Percentiles rank a stretch among this genome's conserved stretches.
Evolutionary conservation across 2,329 filamentous ascomycete genomes (phyloP).

Genomic region (Fusarium anthophilum): DNA sequence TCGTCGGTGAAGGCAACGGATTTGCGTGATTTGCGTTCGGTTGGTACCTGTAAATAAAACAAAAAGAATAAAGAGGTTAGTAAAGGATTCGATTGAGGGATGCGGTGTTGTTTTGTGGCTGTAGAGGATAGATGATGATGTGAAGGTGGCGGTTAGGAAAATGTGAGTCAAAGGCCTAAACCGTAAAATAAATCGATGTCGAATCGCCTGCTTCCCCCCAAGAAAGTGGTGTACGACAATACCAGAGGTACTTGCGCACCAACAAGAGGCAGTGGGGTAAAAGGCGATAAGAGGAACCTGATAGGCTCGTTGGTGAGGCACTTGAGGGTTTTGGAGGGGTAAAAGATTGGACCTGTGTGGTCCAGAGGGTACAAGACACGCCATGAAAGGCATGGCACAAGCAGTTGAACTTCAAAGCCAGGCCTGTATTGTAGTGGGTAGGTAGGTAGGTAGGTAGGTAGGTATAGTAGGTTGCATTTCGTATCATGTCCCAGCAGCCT

Average conservation of each 20-base stretch:
- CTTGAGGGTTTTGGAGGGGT: slow-evolving; percentile 38
- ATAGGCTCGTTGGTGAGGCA: slow-evolving; percentile 31
- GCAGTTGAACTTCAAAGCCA: slow-evolving; percentile 21
- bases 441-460: not conserved
- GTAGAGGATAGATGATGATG: slow-evolving; percentile 12
- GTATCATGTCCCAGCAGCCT: not conserved
- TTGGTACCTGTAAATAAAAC: slow-evolving; percentile 35
- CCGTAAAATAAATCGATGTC: slow-evolving; percentile 32
- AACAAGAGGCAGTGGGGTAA: slow-evolving; percentile 20
- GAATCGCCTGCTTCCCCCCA: slow-evolving; percentile 24
- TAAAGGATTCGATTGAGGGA: slow-evolving; percentile 9
- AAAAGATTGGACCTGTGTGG: slow-evolving; percentile 32
- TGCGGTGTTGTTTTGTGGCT: slow-evolving; percentile 6
- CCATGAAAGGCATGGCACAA: slow-evolving; percentile 16
- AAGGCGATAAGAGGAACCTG: slow-evolving; percentile 13
- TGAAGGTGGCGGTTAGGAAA: slow-evolving; percentile 41
- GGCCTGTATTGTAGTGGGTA: not conserved
- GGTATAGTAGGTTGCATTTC: not conserved
- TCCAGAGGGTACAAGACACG: slow-evolving; percentile 11
- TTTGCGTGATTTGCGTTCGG: slow-evolving; percentile 82
- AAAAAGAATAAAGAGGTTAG: slow-evolving; percentile 28
- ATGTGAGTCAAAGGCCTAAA: slow-evolving; percentile 41
- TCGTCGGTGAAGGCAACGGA: slow-evolving; percentile 94
- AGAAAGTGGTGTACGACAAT: slow-evolving; percentile 36
- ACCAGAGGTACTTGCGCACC: slow-evolving; percentile 35